Percentiles rank a stretch among this genome's conserved stretches.
Evolutionary conservation across 2,329 filamentous ascomycete species (phyloP).

Genomic region (Cadophora gregata): DNA sequence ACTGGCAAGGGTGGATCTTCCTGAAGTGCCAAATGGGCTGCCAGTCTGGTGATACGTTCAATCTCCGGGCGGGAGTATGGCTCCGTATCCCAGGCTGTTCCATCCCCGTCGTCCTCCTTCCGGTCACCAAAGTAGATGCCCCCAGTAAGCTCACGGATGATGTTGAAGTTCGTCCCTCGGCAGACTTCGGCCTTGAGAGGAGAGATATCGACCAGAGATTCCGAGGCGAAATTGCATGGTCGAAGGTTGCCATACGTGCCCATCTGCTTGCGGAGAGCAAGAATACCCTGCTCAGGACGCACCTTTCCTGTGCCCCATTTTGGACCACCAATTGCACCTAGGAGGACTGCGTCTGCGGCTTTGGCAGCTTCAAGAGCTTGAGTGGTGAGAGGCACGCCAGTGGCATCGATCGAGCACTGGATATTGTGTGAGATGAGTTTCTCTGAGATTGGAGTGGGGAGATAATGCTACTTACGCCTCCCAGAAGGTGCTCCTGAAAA

Average conservation of each 20-base stretch:
- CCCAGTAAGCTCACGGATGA: conserved; percentile 89
- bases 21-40: conserved; percentile 79
- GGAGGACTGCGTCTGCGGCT: conserved; percentile 84
- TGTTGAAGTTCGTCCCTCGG: conserved; percentile 87
- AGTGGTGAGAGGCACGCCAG: conserved; percentile 79
- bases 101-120: conserved; percentile 78
- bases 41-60: conserved; percentile 84
- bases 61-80: conserved; percentile 86
- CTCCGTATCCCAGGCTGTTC: conserved; percentile 81
- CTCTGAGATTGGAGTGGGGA: conserved; percentile 1
- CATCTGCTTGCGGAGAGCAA: conserved; percentile 91
- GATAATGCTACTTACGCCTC: conserved; percentile 72
- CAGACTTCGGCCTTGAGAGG: conserved; percentile 87
- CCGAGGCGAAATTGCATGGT: conserved; percentile 93
- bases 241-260: conserved; percentile 93
- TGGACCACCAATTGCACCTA: conserved; percentile 94
- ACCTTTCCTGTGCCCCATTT: conserved; percentile 92
- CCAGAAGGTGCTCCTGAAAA: conserved; percentile 87
- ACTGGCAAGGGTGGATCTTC: conserved; percentile 79
- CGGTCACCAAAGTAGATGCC: conserved; percentile 96
- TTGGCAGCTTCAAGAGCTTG: conserved; percentile 84
- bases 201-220: conserved; percentile 81
- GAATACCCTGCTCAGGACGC: conserved; percentile 90
- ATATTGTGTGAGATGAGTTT: conserved; percentile 26
- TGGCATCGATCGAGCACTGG: conserved; percentile 86